phyloP scores from a whole-genome alignment of 78 protist species.

The Monosiga brevicollis region DNA sequence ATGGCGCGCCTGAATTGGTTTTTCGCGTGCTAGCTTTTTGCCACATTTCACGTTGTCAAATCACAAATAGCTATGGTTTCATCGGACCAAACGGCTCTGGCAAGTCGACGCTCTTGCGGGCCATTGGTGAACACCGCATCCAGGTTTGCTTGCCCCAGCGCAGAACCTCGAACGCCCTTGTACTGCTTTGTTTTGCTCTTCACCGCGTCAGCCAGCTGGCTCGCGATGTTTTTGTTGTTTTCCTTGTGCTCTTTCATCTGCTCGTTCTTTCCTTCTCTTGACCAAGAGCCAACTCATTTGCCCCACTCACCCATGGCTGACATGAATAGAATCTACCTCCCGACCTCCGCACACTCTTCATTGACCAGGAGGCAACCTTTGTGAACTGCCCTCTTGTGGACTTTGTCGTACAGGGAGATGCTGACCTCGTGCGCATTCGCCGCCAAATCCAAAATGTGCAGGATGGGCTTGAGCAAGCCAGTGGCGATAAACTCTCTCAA shows the following conservation, averaged over 20 bases:
- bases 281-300: no score
- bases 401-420: background rate
- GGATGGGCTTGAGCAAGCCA: background rate
- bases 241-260: no score
- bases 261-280: no score
- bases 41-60: no score
- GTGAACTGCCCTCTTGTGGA: background rate
- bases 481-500: background rate
- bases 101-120: conserved; percentile 80
- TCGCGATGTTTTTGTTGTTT: no score
- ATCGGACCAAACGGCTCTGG: conserved; percentile 88
- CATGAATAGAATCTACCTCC: background rate
- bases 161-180: no score
- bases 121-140: conserved; percentile 27
- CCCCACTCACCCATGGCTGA: no score
- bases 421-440: background rate
- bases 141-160: no score
- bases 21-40: no score
- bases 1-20: no score
- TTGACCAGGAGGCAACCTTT: background rate
- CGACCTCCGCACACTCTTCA: background rate
- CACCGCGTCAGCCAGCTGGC: no score
- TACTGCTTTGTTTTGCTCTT: no score
- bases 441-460: background rate
- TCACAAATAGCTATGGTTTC: conserved; percentile 64